A percentile compares a stretch with the other conserved stretches of the same genome.
Evolutionary conservation across 2,329 filamentous ascomycete genomes (phyloP).

Genomic region (Nigrospora sphaerica): DNA sequence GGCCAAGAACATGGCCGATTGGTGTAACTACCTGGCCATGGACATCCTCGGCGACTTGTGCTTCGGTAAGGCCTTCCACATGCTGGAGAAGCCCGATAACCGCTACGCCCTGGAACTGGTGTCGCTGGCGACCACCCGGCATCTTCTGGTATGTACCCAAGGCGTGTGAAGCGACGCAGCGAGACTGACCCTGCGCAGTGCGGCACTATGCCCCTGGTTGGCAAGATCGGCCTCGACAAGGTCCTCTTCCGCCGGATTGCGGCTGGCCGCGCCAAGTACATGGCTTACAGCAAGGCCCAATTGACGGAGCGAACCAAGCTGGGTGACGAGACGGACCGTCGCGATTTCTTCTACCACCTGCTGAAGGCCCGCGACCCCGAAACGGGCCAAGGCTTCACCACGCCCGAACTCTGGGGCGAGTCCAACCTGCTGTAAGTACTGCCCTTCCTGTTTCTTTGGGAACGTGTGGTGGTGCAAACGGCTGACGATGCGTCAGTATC

Average conservation of each 20-base stretch:
- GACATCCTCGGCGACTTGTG: constrained; percentile 55
- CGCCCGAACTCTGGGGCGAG: constrained; percentile 62
- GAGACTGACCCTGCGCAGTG: constrained; percentile 36
- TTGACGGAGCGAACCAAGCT: constrained; percentile 59
- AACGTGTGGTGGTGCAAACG: neutral
- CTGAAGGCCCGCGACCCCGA: constrained; percentile 66
- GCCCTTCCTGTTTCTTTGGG: neutral
- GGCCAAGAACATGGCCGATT: constrained; percentile 55
- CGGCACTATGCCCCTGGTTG: constrained; percentile 63
- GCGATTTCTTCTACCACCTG: constrained; percentile 72
- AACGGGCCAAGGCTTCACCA: constrained; percentile 59
- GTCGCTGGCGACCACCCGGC: constrained; percentile 59
- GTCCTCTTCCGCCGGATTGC: constrained; percentile 62
- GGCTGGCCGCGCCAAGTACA: constrained; percentile 60
- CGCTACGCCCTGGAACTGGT: constrained; percentile 62
- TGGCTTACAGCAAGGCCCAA: constrained; percentile 63
- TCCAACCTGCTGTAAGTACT: constrained; percentile 54
- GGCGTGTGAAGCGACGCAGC: neutral
- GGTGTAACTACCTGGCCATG: constrained; percentile 57
- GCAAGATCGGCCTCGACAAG: constrained; percentile 59
- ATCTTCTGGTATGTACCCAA: constrained; percentile 52
- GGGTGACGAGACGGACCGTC: constrained; percentile 58
- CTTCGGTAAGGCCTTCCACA: constrained; percentile 56
- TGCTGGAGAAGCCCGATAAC: constrained; percentile 53
- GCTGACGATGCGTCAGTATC: constrained; percentile 34